A percentile compares a stretch with the other conserved stretches of the same genome.
These are phyloP conservation scores for Forsythia viridissima DNA, from an alignment of 257 asterid species.

Conservation along the genomic window DNA sequence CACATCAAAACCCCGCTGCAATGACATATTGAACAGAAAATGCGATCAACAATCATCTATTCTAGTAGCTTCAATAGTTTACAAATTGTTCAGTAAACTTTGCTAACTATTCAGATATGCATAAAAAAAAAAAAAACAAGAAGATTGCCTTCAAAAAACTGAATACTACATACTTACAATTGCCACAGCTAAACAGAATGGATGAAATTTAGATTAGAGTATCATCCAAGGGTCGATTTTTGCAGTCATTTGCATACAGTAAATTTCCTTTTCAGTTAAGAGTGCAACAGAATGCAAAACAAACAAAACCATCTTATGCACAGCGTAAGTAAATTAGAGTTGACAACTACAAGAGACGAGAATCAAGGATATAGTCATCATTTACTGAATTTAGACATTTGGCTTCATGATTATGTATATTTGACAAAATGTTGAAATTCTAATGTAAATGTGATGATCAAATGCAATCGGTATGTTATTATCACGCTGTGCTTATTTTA, in stretches of 20 bases:
- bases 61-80: not conserved
- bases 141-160: not conserved
- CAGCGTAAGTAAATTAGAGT: conserved; percentile 7
- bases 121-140: no score
- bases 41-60: conserved; percentile 14
- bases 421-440: no score
- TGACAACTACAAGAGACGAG: not conserved
- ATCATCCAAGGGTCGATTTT: not conserved
- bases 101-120: not conserved
- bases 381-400: no score
- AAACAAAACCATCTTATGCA: conserved; percentile 1
- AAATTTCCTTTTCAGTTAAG: not conserved
- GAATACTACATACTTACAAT: not conserved
- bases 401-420: no score
- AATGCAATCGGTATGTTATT: no score
- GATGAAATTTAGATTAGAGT: not conserved
- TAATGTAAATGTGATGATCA: no score
- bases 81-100: not conserved
- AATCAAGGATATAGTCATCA: no score
- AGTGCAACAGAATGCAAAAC: not conserved
- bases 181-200: not conserved
- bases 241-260: not conserved
- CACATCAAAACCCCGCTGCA: conserved; percentile 87
- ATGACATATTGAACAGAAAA: conserved; percentile 13
- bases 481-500: no score